Base-by-base conservation (phyloP, 805 yeast genomes). In the Lipomyces sp. region DNA sequence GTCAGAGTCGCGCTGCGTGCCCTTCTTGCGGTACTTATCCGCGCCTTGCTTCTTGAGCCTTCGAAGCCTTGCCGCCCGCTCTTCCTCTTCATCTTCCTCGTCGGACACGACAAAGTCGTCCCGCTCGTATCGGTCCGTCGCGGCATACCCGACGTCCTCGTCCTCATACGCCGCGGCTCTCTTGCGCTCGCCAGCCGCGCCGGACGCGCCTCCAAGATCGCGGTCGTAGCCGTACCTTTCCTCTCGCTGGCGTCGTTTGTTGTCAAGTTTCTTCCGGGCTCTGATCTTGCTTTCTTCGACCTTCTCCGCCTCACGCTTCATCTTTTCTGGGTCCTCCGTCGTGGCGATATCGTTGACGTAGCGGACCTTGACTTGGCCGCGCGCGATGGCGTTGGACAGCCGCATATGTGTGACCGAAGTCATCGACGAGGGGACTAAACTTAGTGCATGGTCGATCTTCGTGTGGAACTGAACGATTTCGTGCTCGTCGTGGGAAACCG, bases 391-490 rank as follows among this genome's bases (percentile, higher is more conserved):
- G 29, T 56, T 61, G 7, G 96, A 87, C 58, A 93, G 75, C 63
- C 82, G 80, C 60, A 79, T 76, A 67, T 91, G 98, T 2, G 95
- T 84, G 45, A 79, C 78, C 1, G 97, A 87, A 39, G 79, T 76
- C n/a, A 95, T 87, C 0, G 97, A 88, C 0, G 96, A 82, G 16
- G 98, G 98, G 45, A 89, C 79, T 49, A 93, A 79, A 65, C 83
- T 84, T 62, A 87, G 76, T 1, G 81, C 68, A 61, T 84, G 81
- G 41, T 73, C 75, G 48, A 93, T 71, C 21, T 79, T 69, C n/a
- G 83, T 75, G 44, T 85, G 81, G 19, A 85, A 77, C 61, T 82
- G 83, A 61, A 88, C 77, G 40, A 87, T 73, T 62, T 84, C 89
- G 50, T 82, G 82, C 38, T 77, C 79, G 49, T 83, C 84, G 62